Evolutionary conservation across 2,329 filamentous ascomycete species (phyloP).

Genomic region (Nothophoma quercina): DNA sequence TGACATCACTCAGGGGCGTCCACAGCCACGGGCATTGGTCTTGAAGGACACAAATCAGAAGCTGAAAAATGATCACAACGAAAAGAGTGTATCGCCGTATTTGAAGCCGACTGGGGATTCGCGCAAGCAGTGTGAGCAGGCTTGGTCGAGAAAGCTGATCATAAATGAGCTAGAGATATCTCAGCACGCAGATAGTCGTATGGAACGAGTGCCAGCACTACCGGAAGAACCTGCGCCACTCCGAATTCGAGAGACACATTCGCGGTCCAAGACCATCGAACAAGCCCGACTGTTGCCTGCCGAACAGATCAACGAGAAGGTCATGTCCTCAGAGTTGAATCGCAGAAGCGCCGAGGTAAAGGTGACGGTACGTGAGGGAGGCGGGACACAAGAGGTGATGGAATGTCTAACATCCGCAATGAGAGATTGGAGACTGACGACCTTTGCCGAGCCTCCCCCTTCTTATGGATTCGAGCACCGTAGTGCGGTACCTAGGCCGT

Average conservation of each 20-base stretch:
- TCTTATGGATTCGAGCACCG: neutral
- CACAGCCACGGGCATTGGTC: neutral
- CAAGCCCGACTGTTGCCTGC: too few relatives aligned
- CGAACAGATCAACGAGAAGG: too few relatives aligned
- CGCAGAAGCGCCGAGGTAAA: neutral
- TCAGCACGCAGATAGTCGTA: neutral
- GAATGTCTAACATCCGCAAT: neutral
- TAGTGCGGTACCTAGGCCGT: slow-evolving; percentile 10
- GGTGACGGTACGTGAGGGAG: neutral
- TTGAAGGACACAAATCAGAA: neutral
- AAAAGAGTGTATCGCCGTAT: neutral
- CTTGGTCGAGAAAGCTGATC: neutral
- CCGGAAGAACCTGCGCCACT: slow-evolving; percentile 4
- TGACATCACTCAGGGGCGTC: neutral
- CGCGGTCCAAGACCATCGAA: too few relatives aligned
- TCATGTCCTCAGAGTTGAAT: neutral
- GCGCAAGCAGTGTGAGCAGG: neutral
- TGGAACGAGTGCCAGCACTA: neutral
- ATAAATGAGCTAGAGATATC: neutral
- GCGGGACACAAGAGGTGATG: neutral
- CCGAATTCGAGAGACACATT: neutral
- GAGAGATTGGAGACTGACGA: neutral
- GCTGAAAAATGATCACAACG: neutral
- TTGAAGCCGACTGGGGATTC: neutral
- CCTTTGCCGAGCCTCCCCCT: neutral